Evolutionary conservation across 2,329 filamentous ascomycete species (phyloP).

Genomic region (Talaromyces sp.): DNA sequence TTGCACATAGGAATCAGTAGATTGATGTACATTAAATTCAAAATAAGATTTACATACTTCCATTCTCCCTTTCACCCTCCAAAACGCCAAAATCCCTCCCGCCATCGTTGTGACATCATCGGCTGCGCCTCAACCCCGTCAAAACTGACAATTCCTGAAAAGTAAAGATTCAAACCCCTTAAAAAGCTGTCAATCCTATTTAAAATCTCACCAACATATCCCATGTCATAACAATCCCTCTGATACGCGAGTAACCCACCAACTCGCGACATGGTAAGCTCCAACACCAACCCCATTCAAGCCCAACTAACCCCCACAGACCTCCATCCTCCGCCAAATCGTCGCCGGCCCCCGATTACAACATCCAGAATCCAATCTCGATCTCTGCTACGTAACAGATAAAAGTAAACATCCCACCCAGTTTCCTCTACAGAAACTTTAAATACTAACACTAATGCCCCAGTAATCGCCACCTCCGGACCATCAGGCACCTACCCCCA

Average conservation of each 20-base stretch:
- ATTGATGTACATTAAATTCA: slow-evolving; percentile 1
- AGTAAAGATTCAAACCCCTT: not conserved
- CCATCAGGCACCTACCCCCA: slow-evolving; percentile 88
- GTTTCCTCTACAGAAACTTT: no score
- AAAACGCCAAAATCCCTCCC: not conserved
- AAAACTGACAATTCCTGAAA: not conserved
- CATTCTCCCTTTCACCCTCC: no score
- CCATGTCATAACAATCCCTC: not conserved
- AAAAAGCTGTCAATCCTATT: not conserved
- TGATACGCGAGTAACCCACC: not conserved
- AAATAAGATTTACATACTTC: slow-evolving; percentile 3
- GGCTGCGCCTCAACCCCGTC: slow-evolving; percentile 17
- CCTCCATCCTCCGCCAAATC: slow-evolving; percentile 82
- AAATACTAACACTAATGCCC: not conserved
- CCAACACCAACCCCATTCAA: not conserved
- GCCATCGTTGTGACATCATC: slow-evolving; percentile 16
- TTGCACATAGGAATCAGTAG: not conserved
- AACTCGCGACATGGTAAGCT: slow-evolving; percentile 9
- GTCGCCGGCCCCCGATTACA: slow-evolving; percentile 83
- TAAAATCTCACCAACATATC: not conserved
- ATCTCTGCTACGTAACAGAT: slow-evolving; percentile 93
- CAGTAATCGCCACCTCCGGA: slow-evolving; percentile 74
- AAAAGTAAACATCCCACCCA: no score
- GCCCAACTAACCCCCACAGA: slow-evolving; percentile 43
- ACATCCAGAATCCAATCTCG: slow-evolving; percentile 84